Evolutionary conservation across 1,284 basidiomycete species (phyloP).

Genomic region (Ganoderma sinense): DNA sequence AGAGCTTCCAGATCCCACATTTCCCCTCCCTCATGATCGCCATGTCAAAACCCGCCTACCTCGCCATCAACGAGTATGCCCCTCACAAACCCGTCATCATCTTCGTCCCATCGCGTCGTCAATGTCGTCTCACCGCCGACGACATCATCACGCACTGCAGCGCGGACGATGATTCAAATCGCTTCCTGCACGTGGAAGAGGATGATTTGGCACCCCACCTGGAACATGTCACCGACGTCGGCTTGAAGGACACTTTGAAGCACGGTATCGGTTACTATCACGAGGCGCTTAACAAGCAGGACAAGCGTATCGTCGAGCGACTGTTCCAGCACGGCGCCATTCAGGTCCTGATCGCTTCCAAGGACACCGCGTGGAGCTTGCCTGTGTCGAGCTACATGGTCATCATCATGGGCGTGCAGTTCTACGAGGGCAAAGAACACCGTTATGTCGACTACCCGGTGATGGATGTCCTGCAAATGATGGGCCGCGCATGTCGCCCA

Average conservation of each 20-base stretch:
- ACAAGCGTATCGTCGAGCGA: constrained; percentile 94
- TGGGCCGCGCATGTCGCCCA: constrained; percentile 94
- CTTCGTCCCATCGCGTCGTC: constrained; percentile 94
- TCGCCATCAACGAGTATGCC: constrained; percentile 92
- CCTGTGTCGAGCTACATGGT: constrained; percentile 97
- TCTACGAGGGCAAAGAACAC: constrained; percentile 95
- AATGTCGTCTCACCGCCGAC: constrained; percentile 92
- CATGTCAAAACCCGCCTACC: constrained; percentile 98
- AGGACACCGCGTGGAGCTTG: constrained; percentile 97
- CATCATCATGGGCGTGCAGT: constrained; percentile 98
- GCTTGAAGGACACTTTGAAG: constrained; percentile 83
- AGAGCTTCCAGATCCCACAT: constrained; percentile 95
- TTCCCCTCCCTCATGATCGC: constrained; percentile 99
- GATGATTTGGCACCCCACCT: constrained; percentile 89
- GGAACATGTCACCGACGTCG: constrained; percentile 83
- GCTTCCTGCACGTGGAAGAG: constrained; percentile 92
- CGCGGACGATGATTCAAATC: constrained; percentile 85
- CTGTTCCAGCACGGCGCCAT: constrained; percentile 95
- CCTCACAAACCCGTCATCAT: constrained; percentile 88
- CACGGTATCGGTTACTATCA: constrained; percentile 97
- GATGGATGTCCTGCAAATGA: constrained; percentile 98
- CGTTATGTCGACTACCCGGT: constrained; percentile 98
- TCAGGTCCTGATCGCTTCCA: constrained; percentile 93
- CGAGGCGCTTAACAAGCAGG: constrained; percentile 90
- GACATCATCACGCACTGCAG: constrained; percentile 91